Evolutionary conservation across 2,329 filamentous ascomycete genomes (phyloP).

Genomic region (Akanthomyces lecanii): DNA sequence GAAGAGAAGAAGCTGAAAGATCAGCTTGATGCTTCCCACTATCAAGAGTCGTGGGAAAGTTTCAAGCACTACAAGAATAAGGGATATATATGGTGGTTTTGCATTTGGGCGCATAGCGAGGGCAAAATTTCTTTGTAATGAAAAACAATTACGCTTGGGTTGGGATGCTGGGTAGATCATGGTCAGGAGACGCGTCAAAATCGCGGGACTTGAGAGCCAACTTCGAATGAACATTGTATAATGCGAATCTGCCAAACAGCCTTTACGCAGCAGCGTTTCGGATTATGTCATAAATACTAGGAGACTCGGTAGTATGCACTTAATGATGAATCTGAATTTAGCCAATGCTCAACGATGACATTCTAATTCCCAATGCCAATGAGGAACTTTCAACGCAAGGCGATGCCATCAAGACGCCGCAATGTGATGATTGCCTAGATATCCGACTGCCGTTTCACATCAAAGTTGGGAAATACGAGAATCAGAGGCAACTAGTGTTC

Average conservation of each 20-base stretch:
- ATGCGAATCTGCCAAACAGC: not conserved
- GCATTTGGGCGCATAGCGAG: conserved; percentile 19
- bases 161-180: conserved; percentile 5
- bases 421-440: not conserved
- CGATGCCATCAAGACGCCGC: no score
- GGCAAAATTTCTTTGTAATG: conserved; percentile 17
- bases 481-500: not conserved
- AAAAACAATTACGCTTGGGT: conserved; percentile 14
- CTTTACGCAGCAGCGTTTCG: not conserved
- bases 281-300: not conserved
- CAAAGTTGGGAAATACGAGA: not conserved
- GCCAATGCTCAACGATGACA: not conserved
- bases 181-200: not conserved
- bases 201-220: not conserved
- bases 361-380: no score
- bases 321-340: not conserved
- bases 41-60: not conserved
- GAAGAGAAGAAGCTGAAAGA: not conserved
- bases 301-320: not conserved
- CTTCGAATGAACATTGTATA: not conserved
- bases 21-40: not conserved
- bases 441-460: not conserved
- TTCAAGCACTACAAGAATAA: not conserved
- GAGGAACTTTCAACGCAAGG: no score
- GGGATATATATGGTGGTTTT: conserved; percentile 10